Conservation (phyloP, 2,329 filamentous ascomycete genomes). For the Calcarisporium arbuscula region DNA sequence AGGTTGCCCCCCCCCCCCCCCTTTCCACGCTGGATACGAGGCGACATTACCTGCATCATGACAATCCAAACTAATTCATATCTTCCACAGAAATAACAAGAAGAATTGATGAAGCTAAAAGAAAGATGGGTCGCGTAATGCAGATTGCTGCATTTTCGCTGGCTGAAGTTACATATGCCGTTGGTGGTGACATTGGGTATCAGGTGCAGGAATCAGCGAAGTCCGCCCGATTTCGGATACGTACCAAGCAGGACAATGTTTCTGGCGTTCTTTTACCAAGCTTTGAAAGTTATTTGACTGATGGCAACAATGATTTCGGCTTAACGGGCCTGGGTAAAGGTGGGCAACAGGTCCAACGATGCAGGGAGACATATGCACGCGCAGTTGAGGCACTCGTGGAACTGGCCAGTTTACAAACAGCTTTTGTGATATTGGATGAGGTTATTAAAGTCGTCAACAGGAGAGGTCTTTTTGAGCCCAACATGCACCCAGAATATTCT, state of each 20-base stretch:
- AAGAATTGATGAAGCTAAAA: slow-evolving; percentile 97
- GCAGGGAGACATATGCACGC: slow-evolving; percentile 89
- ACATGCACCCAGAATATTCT: slow-evolving; percentile 14
- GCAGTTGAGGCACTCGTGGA: slow-evolving; percentile 96
- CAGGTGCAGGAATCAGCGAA: slow-evolving; percentile 96
- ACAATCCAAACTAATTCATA: slow-evolving; percentile 8
- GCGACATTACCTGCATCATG: too few relatives aligned
- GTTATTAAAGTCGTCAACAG: slow-evolving; percentile 99
- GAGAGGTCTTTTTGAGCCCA: slow-evolving; percentile 54
- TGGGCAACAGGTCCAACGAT: slow-evolving; percentile 92
- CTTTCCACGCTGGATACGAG: too few relatives aligned
- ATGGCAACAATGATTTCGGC: slow-evolving; percentile 91
- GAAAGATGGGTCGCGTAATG: slow-evolving; percentile 99
- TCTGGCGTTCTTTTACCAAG: slow-evolving; percentile 90
- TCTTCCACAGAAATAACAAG: slow-evolving; percentile 72
- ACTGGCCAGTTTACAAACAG: slow-evolving; percentile 89
- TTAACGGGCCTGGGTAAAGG: slow-evolving; percentile 94
- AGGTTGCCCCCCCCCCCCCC: slow-evolving; percentile 44
- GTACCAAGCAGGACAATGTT: slow-evolving; percentile 96
- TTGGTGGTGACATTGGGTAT: slow-evolving; percentile 91
- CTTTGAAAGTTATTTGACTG: slow-evolving; percentile 85
- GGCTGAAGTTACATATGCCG: slow-evolving; percentile 94
- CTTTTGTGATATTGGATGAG: slow-evolving; percentile 95
- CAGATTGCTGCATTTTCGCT: slow-evolving; percentile 97
- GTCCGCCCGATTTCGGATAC: slow-evolving; percentile 83